Evolutionary conservation across 192 early-diverging fungal species (phyloP).

Genomic region (Radiomyces spectabilis): DNA sequence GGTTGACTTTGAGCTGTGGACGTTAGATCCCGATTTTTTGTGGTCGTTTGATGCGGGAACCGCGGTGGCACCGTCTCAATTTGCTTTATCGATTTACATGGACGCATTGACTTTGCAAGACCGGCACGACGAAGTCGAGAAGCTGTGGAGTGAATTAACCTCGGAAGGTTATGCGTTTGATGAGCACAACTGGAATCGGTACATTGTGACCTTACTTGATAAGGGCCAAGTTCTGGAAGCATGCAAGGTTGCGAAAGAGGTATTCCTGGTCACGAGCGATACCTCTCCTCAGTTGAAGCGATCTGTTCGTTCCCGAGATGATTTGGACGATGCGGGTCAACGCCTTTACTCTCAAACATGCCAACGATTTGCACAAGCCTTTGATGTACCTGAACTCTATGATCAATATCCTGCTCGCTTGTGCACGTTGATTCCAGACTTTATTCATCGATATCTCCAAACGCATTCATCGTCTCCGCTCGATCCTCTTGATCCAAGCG

Average conservation of each 20-base stretch:
- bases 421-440: too few relatives aligned
- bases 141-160: constrained; percentile 32
- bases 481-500: too few relatives aligned
- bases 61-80: constrained; percentile 3
- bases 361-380: too few relatives aligned
- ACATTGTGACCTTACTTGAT: constrained; percentile 27
- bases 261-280: not conserved
- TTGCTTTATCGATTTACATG: constrained; percentile 40
- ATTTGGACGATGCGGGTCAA: too few relatives aligned
- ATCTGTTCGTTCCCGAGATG: too few relatives aligned
- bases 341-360: too few relatives aligned
- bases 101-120: constrained; percentile 29
- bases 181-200: constrained; percentile 46
- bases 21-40: not conserved
- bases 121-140: constrained; percentile 18
- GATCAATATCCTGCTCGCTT: too few relatives aligned
- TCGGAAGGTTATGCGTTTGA: constrained; percentile 34
- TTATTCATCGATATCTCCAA: too few relatives aligned
- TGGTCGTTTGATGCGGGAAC: not conserved
- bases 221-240: constrained; percentile 28
- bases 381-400: too few relatives aligned
- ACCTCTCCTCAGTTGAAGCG: too few relatives aligned
- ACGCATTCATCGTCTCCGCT: too few relatives aligned
- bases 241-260: constrained; percentile 10
- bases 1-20: not conserved